Base-by-base conservation (phyloP, 352 stramenopile genomes). In the Globisporangium cylindrosporum region DNA sequence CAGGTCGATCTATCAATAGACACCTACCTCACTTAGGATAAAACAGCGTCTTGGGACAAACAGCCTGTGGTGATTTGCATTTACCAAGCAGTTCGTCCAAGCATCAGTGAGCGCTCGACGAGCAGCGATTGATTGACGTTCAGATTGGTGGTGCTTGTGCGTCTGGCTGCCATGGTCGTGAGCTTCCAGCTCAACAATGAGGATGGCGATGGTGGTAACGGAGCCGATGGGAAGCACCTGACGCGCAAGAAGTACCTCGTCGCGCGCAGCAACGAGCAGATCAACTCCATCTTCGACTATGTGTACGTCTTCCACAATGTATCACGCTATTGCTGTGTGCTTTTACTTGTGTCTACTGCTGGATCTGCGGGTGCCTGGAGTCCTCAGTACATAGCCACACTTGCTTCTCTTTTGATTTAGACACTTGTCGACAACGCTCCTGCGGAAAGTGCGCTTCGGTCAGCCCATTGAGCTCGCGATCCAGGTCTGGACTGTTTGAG, bases 241-340 rank as follows among this genome's bases (percentile, higher is more conserved):
- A 57, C 46, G 10, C 61, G 68, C 53, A 73, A 67, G 46, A 81
- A 86, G 69, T 80, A 69, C 51, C 70, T 82, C 25, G 66, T 76
- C 5, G 43, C 65, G 1, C 65, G 64, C 54, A 73, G 51, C 22
- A 59, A 62, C 3, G 72, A 81, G 18, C 56, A 70, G 32, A 79
- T 66, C 32, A 78, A 67, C 69, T 81, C 74, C 32, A 91, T 91
- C 64, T 78, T 89, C 24, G 83, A 88, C 63, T 91, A 91, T 32
- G 81, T 91, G 83, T 89, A 74, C 65, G 82, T 63, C 10, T n/a
- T 8, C 4, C 41, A 49, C 6, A n/a, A 49, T 20, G 29, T 18
- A 15, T 49, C 41, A 10, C 15, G 41, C 41, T 14, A 22, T 5
- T 49, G 15, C 5, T 49, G 41, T 20, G 18, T n/a, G 41, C 15